Conservation (phyloP, 768 basidiomycete genomes). For the Kwoniella mangroviensis region DNA sequence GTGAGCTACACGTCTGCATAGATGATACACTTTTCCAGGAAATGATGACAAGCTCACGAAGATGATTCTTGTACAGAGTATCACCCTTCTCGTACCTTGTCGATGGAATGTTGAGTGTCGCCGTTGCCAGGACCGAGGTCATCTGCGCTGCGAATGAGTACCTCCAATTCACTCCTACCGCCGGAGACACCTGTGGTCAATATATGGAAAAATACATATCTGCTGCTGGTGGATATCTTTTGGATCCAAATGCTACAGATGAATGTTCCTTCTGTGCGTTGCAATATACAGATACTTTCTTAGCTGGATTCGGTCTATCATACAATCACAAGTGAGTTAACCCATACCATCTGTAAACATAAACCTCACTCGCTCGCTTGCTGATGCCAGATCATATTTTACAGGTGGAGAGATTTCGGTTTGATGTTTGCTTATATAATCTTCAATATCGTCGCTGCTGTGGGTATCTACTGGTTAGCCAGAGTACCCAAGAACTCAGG, state of each 20-base stretch:
- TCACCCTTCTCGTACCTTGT: constrained; percentile 59
- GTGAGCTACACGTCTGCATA: too few species aligned
- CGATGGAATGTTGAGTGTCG: constrained; percentile 42
- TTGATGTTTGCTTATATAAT: constrained; percentile 61
- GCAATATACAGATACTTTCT: constrained; percentile 67
- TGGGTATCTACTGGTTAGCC: constrained; percentile 41
- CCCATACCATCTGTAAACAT: not conserved
- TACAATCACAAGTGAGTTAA: constrained; percentile 60
- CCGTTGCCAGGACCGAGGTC: constrained; percentile 70
- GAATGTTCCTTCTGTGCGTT: constrained; percentile 74
- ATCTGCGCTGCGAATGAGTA: constrained; percentile 72
- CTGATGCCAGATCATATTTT: not conserved
- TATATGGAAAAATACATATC: constrained; percentile 73
- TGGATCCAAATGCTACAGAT: constrained; percentile 67
- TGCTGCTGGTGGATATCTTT: constrained; percentile 73
- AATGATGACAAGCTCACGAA: too few species aligned
- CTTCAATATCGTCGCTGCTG: constrained; percentile 40
- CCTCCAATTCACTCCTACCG: constrained; percentile 71
- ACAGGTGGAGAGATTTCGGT: constrained; percentile 65
- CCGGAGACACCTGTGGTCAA: constrained; percentile 69
- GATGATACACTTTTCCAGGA: too few species aligned
- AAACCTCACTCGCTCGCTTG: not conserved
- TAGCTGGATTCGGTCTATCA: constrained; percentile 66
- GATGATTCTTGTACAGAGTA: constrained; percentile 29
- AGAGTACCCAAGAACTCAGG: constrained; percentile 36